Percentiles rank a stretch among this genome's conserved stretches.
Conservation (phyloP, 768 basidiomycete genomes). For the Mrakia blollopis region DNA sequence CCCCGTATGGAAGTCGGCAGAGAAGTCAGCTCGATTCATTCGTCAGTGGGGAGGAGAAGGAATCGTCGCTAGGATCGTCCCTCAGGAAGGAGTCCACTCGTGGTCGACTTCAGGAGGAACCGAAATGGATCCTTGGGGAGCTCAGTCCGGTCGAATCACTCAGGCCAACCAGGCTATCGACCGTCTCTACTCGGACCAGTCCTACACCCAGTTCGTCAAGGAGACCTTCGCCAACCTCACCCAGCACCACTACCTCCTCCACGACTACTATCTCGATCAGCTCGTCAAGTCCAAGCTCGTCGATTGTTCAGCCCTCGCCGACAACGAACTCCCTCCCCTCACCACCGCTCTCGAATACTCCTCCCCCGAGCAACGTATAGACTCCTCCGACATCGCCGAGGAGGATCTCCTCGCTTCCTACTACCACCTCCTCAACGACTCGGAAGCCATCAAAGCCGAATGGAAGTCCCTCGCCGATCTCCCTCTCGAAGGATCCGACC, state of each 20-base stretch:
- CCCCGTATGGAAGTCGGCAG: slow-evolving; percentile 26
- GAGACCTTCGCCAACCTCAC: slow-evolving; percentile 13
- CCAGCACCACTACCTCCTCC: slow-evolving; percentile 15
- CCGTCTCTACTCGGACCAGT: neutral
- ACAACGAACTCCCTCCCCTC: slow-evolving; percentile 3
- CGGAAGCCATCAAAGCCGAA: neutral
- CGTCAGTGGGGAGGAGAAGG: slow-evolving; percentile 30
- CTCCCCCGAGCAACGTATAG: slow-evolving; percentile 6
- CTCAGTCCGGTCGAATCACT: slow-evolving; percentile 17
- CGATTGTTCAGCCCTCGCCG: neutral
- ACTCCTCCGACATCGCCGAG: slow-evolving; percentile 3
- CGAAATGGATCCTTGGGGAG: slow-evolving; percentile 23
- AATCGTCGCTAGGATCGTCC: slow-evolving; percentile 14
- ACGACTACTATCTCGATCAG: slow-evolving; percentile 11
- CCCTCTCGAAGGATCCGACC: neutral
- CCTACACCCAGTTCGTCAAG: neutral
- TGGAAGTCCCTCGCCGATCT: slow-evolving; percentile 12
- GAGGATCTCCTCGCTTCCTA: neutral
- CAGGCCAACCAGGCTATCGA: slow-evolving; percentile 8
- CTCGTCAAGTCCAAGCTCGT: slow-evolving; percentile 17
- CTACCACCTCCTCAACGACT: neutral
- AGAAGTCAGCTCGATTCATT: slow-evolving; percentile 26
- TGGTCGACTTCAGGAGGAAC: slow-evolving; percentile 24
- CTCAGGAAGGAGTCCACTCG: neutral
- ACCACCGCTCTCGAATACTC: neutral